Evolutionary conservation across 1,139 yeast species (phyloP).

Genomic region (Pichia sp.): DNA sequence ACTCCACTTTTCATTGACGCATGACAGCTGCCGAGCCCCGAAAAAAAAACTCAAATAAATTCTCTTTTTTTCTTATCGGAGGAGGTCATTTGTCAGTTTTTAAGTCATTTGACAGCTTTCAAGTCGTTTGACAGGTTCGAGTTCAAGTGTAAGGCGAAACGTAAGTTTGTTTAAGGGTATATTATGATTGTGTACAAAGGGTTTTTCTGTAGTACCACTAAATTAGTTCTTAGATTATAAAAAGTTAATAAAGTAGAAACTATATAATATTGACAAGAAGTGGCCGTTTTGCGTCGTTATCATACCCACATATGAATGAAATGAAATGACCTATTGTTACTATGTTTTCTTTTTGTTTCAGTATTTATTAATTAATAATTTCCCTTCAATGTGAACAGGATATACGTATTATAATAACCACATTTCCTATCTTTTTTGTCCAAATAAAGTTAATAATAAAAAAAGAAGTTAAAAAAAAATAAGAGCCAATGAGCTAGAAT

Average conservation of each 20-base stretch:
- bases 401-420: not conserved
- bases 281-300: not conserved
- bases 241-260: not conserved
- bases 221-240: not conserved
- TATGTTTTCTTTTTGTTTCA: not conserved
- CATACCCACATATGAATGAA: not conserved
- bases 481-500: not conserved
- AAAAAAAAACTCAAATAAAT: not conserved
- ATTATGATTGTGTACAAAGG: too few species aligned
- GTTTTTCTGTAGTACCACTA: too few species aligned
- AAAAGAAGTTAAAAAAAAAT: not conserved
- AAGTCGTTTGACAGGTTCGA: too few species aligned
- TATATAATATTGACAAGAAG: not conserved
- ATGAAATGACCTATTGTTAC: not conserved
- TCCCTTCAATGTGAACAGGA: not conserved
- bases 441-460: not conserved
- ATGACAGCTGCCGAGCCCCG: not conserved
- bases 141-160: too few species aligned
- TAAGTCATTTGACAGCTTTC: too few species aligned
- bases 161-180: too few species aligned
- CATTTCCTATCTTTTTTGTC: not conserved
- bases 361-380: not conserved
- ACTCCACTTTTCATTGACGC: not conserved
- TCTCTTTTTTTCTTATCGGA: too few species aligned
- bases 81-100: too few species aligned